phyloP scores from a whole-genome alignment of 1,139 yeast genomes.

The Magnusiomyces clavatus region DNA sequence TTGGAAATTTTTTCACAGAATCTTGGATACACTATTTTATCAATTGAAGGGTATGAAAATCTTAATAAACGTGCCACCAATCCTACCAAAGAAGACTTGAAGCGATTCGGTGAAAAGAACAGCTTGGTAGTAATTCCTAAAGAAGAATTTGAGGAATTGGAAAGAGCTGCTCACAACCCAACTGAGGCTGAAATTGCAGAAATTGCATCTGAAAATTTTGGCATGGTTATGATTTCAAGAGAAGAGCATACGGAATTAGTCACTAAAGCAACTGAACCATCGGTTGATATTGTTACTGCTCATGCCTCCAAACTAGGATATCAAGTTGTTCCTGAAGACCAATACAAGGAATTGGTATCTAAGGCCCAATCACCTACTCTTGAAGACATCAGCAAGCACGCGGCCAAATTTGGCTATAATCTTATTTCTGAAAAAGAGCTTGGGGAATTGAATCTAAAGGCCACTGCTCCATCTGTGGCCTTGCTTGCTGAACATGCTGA shows the following conservation, averaged over 20 bases:
- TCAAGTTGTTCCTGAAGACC: slow-evolving; percentile 25
- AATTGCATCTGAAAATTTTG: not conserved
- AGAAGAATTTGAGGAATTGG: slow-evolving; percentile 18
- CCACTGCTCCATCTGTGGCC: slow-evolving; percentile 6
- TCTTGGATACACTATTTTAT: slow-evolving; percentile 31
- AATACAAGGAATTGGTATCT: slow-evolving; percentile 15
- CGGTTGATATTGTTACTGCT: slow-evolving; percentile 23
- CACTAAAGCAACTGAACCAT: slow-evolving; percentile 32
- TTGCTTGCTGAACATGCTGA: not conserved
- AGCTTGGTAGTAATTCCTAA: slow-evolving; percentile 25
- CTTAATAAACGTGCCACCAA: slow-evolving; percentile 30
- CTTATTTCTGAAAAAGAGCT: slow-evolving; percentile 18
- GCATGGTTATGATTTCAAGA: not conserved
- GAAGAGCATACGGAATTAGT: slow-evolving; percentile 6
- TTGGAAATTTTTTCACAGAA: slow-evolving; percentile 42
- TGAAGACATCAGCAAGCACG: slow-evolving; percentile 9
- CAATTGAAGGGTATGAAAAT: slow-evolving; percentile 28
- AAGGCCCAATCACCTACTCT: slow-evolving; percentile 9
- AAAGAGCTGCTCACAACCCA: slow-evolving; percentile 12
- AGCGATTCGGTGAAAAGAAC: slow-evolving; percentile 21
- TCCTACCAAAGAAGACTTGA: slow-evolving; percentile 29
- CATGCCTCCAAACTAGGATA: slow-evolving; percentile 24
- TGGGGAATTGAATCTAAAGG: slow-evolving; percentile 16
- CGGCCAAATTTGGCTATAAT: slow-evolving; percentile 8
- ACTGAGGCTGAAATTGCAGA: slow-evolving; percentile 9